Evolutionary conservation across 345 rosid genomes (phyloP), one percentile per base, ranked within the genome.

Genomic region (Syzygium aqueum): DNA sequence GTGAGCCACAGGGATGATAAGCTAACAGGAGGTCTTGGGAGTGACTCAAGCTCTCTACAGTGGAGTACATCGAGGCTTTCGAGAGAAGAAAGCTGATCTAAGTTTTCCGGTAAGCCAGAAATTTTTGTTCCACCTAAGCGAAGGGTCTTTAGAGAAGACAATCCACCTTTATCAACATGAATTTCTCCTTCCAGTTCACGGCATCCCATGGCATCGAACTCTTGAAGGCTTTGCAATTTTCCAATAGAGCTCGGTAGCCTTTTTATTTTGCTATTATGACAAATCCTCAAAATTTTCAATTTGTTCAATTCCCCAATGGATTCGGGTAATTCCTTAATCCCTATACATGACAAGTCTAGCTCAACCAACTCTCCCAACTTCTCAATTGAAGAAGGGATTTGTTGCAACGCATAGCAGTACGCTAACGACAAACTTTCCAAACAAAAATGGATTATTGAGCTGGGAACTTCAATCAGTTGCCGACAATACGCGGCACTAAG

Each of bases 271-370:
- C 8, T 54, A n/a, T n/a, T n/a, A n/a, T n/a, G n/a, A 21, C 8
- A 21, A 27, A 59, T 59, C 28, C 28, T 59, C 67, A 59, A 1
- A 27, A 59, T 27, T 27, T 59, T 27, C 8, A 59, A 27, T 2
- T 59, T 59, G 16, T 59, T 27, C 16, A 59, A 12, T 12, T 59
- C 0, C 16, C 16, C 67, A 2, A 59, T 27, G 7, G 67, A 59
- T 12, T 59, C 30, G 0, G 67, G 67, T 5, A 59, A 3, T 59
- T 27, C 67, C 16, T 27, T 27, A 11, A 59, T 59, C 2, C 7
- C 5, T 0, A 8, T 5, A 11, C 0, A 5, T 5, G 67, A 59
- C 30, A 27, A 59, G 8, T 27, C 2, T 3, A 59, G 67, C 67
- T 59, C 67, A 27, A 59, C 30, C 67, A 59, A 59, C 30, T 59